Base-by-base conservation (phyloP, 495 filamentous ascomycete genomes). In the Trichoderma asperelloides region DNA sequence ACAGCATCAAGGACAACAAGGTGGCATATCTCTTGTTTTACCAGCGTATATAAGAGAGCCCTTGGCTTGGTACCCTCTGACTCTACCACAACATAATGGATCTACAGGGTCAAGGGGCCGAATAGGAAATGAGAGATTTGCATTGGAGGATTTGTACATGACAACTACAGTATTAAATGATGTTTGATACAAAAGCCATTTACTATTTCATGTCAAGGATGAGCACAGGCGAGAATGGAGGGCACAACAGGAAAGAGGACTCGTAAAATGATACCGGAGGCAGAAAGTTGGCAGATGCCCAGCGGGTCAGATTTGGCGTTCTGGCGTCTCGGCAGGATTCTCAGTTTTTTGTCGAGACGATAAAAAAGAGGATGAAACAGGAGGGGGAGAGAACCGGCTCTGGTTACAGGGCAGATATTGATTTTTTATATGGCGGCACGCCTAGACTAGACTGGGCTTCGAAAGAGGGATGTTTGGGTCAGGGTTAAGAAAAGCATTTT, bases 11-110 rank as follows among this genome's bases (percentile, higher is more conserved):
- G 77, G 96, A 97, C 74, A 96, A 91, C 80, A 96, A 96, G 80
- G 93, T 96, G 65, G 95, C 95, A 16, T 98, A 98, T 77, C 85
- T 98, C 68, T 77, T 98, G 74, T 96, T 98, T 78, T 98, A 98
- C 75, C 88, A 97, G 79, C 87, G 85, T 69, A 86, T 96, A 73
- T 86, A 69, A 65, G 23, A 18, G 15, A 55, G 55, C 25, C 5
- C 25, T 21, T 18, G 1, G 23, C 13, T 30, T 12, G 6, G 55
- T 23, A 30, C 11, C 25, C 25, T 11, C 28, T 60, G 15, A 18
- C 55, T 30, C 25, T 12, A 30, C 25, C 9, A 60, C 55, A 25
- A 28, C 25, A 60, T 60, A 28, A 60, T 60, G 55, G 7, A 30
- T 33, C 16, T 60, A 37, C 25, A 27, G 9, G 55, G 55, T 25